Base-by-base conservation (phyloP, 2,329 filamentous ascomycete genomes). In the Penicillium sp. region DNA sequence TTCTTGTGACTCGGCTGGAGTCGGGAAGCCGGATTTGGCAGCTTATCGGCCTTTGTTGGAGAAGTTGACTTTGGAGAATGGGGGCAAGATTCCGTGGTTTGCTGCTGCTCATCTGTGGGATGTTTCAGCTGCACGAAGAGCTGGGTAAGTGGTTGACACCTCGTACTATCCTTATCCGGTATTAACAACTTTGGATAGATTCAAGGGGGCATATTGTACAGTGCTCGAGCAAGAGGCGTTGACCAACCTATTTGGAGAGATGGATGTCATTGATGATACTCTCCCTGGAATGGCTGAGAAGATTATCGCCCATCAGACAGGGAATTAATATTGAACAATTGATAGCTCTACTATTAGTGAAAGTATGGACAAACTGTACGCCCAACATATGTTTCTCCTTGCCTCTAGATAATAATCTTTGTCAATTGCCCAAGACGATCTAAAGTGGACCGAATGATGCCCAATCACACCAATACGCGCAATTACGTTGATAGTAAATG, bases 21-120 rank as follows among this genome's bases (percentile, higher is more conserved):
- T 70, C 16, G 68, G 67, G 5, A 70, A 70, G 63, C 68, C 68
- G 3, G 68, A 68, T 48, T 52, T 63, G 5, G 54, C 39, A 1
- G 64, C 68, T 13, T 70, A 69, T 59, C 51, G 46, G 19, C 66
- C 64, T 3, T 52, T 70, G 27, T 48, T 68, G 46, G 61, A 63
- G 24, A 63, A 48, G 29, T 44, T 70, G 33, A 58, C 52, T 21
- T 48, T 54, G 24, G 55, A 61, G 22, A 60, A 55, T 45, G 61
- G 57, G 27, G 58, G 65, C 7, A 62, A 54, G 45, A 55, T 56
- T 37, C 64, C 67, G 33, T 70, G 68, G 68, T 70, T 70, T 64
- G 68, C 68, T 33, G 68, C 68, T 2, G 68, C 63, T 29, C 68
- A 70, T 60, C 66, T 69, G 66, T 70, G 68, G 68, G 67, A 70